Conservation (phyloP, 768 basidiomycete genomes). For the Boletus sensibilis region DNA sequence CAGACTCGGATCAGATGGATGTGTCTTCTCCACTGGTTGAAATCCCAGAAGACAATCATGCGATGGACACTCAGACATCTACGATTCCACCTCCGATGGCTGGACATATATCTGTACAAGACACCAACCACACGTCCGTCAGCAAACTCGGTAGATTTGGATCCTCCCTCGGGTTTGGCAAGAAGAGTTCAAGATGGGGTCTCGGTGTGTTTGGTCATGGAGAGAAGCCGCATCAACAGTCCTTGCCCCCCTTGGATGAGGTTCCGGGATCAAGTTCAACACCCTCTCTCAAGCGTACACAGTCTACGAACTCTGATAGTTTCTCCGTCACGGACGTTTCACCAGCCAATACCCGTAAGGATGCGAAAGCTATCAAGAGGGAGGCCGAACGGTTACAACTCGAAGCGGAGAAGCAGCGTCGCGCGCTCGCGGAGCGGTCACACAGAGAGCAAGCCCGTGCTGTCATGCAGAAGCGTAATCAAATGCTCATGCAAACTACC, state of each 20-base stretch:
- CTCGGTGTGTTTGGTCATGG: constrained; percentile 68
- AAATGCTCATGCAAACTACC: constrained; percentile 60
- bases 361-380: constrained; percentile 77
- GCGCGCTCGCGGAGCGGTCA: constrained; percentile 68
- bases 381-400: constrained; percentile 73
- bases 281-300: constrained; percentile 73
- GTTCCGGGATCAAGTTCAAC: constrained; percentile 53
- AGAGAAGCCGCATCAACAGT: constrained; percentile 63
- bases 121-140: constrained; percentile 40
- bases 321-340: constrained; percentile 54
- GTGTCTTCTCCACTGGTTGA: constrained; percentile 50
- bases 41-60: constrained; percentile 38
- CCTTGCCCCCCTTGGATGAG: constrained; percentile 73
- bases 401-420: constrained; percentile 84
- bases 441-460: constrained; percentile 88
- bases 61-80: constrained; percentile 51
- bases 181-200: constrained; percentile 68
- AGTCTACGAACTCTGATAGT: constrained; percentile 75
- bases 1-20: constrained; percentile 52
- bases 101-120: constrained; percentile 38
- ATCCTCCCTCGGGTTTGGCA: constrained; percentile 58
- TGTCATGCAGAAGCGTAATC: constrained; percentile 87
- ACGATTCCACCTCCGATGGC: constrained; percentile 45
- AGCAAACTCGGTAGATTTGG: constrained; percentile 59
- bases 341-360: constrained; percentile 43